Base-by-base conservation (phyloP, 345 rosid species). In the Corchorus olitorius region DNA sequence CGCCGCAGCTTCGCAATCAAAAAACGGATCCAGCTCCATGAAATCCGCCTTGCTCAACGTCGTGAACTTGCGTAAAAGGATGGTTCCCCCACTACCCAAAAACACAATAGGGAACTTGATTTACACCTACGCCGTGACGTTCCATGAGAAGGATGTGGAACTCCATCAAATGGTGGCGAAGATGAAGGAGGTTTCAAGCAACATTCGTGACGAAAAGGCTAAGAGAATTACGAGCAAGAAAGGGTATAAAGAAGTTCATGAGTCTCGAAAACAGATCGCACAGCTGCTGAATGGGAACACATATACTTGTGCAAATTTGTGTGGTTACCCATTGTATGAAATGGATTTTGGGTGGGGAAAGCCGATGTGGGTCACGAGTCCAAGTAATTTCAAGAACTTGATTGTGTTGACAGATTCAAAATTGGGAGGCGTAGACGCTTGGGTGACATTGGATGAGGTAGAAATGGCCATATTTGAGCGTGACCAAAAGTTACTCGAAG, bases 381-480 rank as follows among this genome's bases (percentile, higher is more conserved):
- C 72, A 16, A 4, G 2, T 5, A 6, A 34, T 1, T 45, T 33
- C 4, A 80, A 70, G 58, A 84, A 88, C 49, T 2, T 60, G 9
- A n/a, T 84, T 15, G 55, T 54, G 4, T 19, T 86, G 72, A 52
- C 77, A 22, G 91, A 87, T 60, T 22, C 85, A 0, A 82, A 50
- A 27, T 43, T 84, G 86, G 0, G 83, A 84, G 88, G 84, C 66
- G 62, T 88, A 5, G 94, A 90, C 74, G 89, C 84, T 13, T 87
- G 80, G 88, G 75, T 90, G 39, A 65, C 79, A 19, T 78, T 90
- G 74, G 53, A 39, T 0, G 82, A 83, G 64, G 75, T 83, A 58
- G 88, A 86, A 50, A 84, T 86, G 89, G 11, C 58, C 0, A 53
- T 81, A 20, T 80, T 90, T 61, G 79, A 86, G 49, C 68, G 61